phyloP scores from a whole-genome alignment of 1,284 basidiomycete genomes.

The Ceratobasidium sp. region DNA sequence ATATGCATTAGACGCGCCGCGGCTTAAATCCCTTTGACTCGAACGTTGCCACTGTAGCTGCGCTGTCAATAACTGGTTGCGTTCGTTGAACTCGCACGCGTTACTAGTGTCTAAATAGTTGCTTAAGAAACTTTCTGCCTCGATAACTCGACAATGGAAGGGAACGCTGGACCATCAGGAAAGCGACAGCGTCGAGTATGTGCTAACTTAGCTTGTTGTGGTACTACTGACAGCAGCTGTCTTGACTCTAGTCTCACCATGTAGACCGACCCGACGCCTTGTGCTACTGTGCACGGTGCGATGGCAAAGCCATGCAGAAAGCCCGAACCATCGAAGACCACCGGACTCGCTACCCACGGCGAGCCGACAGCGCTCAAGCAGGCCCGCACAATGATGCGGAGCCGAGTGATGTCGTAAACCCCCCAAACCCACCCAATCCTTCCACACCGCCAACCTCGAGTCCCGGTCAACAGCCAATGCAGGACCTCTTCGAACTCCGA shows the following conservation, averaged over 20 bases:
- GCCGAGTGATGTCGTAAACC: not conserved
- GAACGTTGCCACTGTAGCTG: not conserved
- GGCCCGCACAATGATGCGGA: not conserved
- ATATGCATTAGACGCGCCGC: not conserved
- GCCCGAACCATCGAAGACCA: not conserved
- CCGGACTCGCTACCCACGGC: not conserved
- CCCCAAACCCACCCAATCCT: not conserved
- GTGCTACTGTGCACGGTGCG: not conserved
- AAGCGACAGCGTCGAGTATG: not conserved
- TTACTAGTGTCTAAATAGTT: not conserved
- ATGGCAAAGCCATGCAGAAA: not conserved
- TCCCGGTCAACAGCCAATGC: not conserved
- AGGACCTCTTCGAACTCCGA: not conserved
- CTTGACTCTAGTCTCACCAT: not conserved
- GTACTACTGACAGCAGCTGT: not conserved
- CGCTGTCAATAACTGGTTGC: not conserved
- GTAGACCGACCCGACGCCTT: not conserved
- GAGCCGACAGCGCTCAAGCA: not conserved
- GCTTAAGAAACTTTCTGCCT: not conserved
- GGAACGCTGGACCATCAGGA: not conserved
- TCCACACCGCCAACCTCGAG: not conserved
- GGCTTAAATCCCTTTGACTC: not conserved
- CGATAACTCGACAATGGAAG: not conserved
- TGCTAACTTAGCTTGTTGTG: not conserved
- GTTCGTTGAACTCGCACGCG: not conserved